Evolutionary conservation across 371 early-diverging fungal species (phyloP).

Genomic region (Circinella minor): DNA sequence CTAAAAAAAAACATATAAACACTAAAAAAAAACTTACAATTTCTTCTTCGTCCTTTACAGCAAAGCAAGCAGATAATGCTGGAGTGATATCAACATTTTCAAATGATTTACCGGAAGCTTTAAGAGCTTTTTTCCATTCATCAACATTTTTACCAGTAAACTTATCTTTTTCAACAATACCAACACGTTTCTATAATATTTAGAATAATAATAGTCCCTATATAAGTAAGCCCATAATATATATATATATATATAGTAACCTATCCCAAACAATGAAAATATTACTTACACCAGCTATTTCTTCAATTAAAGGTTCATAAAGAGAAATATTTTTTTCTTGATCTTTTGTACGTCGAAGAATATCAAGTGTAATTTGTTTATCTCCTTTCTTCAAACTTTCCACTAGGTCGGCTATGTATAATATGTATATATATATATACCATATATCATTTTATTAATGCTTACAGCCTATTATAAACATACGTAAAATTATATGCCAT

Average conservation of each 20-base stretch:
- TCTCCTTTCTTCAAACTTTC: slow-evolving; percentile 51
- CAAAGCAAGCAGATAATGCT: slow-evolving; percentile 77
- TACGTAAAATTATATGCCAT: too few relatives aligned
- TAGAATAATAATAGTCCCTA: background rate
- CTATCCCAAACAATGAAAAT: background rate
- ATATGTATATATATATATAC: too few relatives aligned
- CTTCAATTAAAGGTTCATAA: slow-evolving; percentile 61
- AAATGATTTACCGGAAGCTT: slow-evolving; percentile 47
- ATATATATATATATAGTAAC: background rate
- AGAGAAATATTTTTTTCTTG: slow-evolving; percentile 63
- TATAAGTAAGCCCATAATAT: background rate
- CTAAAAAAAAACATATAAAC: too few relatives aligned
- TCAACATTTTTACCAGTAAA: slow-evolving; percentile 76
- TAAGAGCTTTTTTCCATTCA: slow-evolving; percentile 78
- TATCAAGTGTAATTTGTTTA: slow-evolving; percentile 70
- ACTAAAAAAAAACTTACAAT: slow-evolving; percentile 53
- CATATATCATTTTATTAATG: too few relatives aligned
- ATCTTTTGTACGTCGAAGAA: slow-evolving; percentile 81
- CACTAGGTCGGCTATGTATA: slow-evolving; percentile 35
- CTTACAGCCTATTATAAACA: too few relatives aligned
- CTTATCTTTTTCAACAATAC: slow-evolving; percentile 81
- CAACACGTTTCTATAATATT: slow-evolving; percentile 67
- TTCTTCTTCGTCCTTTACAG: slow-evolving; percentile 91
- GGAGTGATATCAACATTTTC: slow-evolving; percentile 76
- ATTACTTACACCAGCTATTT: slow-evolving; percentile 36